Percentiles rank a stretch among this genome's conserved stretches.
These are phyloP conservation scores for Globisporangium alternatum DNA, from an alignment of 352 stramenopile genomes.

Conservation along the genomic window DNA sequence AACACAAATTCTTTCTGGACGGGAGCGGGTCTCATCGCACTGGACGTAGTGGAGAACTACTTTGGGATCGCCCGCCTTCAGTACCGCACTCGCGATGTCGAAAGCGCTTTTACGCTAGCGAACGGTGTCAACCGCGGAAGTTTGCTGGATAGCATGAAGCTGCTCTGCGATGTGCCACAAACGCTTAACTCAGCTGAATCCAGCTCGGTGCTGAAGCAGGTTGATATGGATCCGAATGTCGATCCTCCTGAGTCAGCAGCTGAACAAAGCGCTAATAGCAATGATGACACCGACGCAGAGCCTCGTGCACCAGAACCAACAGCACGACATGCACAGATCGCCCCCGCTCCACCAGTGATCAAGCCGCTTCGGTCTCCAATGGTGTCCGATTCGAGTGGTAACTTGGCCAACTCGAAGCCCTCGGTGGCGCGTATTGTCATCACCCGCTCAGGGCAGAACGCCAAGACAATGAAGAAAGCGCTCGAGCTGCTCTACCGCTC, in stretches of 20 bases:
- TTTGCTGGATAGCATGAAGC: not conserved
- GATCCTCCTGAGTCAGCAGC: too few species aligned
- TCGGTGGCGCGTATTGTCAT: not conserved
- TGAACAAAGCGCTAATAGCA: too few species aligned
- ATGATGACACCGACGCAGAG: not conserved
- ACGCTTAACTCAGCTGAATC: not conserved
- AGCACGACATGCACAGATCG: not conserved
- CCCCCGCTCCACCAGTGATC: not conserved
- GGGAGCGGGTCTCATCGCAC: not conserved
- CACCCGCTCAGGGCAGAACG: not conserved
- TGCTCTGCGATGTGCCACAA: not conserved
- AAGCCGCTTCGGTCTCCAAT: not conserved
- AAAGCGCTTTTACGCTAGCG: not conserved
- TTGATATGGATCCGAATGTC: not conserved
- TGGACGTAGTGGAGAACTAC: conserved; percentile 1
- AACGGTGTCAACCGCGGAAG: not conserved
- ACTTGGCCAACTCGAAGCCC: not conserved
- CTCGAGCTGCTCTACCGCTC: conserved; percentile 2
- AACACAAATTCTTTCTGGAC: not conserved
- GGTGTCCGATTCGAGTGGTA: not conserved
- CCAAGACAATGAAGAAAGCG: conserved; percentile 1
- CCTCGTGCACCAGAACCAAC: not conserved
- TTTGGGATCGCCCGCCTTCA: not conserved
- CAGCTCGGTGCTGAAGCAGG: not conserved
- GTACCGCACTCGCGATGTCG: not conserved